Evolutionary conservation across 2,329 filamentous ascomycete genomes (phyloP).

Genomic region (Corinectria fuckeliana): DNA sequence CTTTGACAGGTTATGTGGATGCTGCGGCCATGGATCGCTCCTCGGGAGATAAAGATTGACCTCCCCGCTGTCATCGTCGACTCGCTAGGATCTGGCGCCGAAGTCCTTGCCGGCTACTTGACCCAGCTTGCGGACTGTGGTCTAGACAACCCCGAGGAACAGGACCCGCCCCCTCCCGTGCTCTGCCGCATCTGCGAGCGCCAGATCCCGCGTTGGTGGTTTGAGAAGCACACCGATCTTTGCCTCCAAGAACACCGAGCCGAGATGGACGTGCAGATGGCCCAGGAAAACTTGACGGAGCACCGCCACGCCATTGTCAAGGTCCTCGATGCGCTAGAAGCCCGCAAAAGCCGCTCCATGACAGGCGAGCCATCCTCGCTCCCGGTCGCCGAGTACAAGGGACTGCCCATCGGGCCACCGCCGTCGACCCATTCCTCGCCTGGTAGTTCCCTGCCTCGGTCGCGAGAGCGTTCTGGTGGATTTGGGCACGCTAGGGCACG

Average conservation of each 20-base stretch:
- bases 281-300: conserved; percentile 89
- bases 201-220: conserved; percentile 98
- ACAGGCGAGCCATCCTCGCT: conserved; percentile 59
- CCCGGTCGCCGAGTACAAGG: conserved; percentile 83
- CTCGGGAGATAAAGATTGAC: conserved; percentile 94
- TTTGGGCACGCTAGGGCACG: conserved; percentile 81
- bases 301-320: conserved; percentile 95
- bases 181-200: conserved; percentile 97
- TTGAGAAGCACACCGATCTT: conserved; percentile 97
- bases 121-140: conserved; percentile 87
- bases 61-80: conserved; percentile 89
- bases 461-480: conserved; percentile 75
- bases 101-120: conserved; percentile 92
- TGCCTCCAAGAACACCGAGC: conserved; percentile 95
- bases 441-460: conserved; percentile 73
- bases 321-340: conserved; percentile 90
- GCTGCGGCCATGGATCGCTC: conserved; percentile 87
- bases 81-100: conserved; percentile 90
- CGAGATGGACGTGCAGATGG: conserved; percentile 97
- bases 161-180: conserved; percentile 85
- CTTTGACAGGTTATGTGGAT: conserved; percentile 93
- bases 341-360: conserved; percentile 70
- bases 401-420: conserved; percentile 79
- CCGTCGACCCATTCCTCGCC: conserved; percentile 75
- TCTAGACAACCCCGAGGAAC: conserved; percentile 74